Percentiles rank a stretch among this genome's conserved stretches.
These are phyloP conservation scores for Fusarium sp. DNA, from an alignment of 2,329 filamentous ascomycete species.

Conservation along the genomic window DNA sequence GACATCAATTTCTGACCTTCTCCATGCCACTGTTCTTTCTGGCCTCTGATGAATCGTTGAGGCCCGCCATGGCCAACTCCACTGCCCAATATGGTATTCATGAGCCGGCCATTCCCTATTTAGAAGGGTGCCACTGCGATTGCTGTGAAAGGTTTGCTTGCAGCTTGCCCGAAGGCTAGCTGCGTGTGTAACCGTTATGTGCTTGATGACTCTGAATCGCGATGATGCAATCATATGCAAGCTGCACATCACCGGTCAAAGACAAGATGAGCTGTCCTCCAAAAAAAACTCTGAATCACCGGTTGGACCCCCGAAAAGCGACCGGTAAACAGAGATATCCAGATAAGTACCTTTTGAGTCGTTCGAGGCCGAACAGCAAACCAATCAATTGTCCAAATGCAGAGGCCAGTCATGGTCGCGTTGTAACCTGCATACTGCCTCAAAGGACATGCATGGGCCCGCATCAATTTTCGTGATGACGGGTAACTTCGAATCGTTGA, in stretches of 20 bases:
- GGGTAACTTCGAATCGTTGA: conserved; percentile 30
- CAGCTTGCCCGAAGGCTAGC: conserved; percentile 33
- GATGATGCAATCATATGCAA: conserved; percentile 19
- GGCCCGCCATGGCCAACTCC: conserved; percentile 27
- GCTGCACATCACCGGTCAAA: conserved; percentile 30
- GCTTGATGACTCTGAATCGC: conserved; percentile 30
- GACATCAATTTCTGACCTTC: conserved; percentile 26
- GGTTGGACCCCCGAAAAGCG: conserved; percentile 18
- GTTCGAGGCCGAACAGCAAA: conserved; percentile 12
- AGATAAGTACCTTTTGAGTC: conserved; percentile 5
- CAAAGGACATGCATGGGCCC: conserved; percentile 19
- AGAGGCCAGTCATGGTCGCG: conserved; percentile 6
- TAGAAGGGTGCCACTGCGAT: conserved; percentile 20
- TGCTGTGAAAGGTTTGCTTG: conserved; percentile 27
- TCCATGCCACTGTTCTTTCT: conserved; percentile 20
- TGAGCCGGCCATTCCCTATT: no score
- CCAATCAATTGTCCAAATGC: conserved; percentile 4
- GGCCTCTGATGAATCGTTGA: conserved; percentile 27
- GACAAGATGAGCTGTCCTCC: conserved; percentile 24
- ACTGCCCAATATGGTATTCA: conserved; percentile 5
- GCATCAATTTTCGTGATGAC: conserved; percentile 19
- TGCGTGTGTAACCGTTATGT: conserved; percentile 37
- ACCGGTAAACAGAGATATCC: conserved; percentile 8
- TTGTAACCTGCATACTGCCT: conserved; percentile 7
- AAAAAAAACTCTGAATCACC: conserved; percentile 9